Conservation (phyloP, 495 filamentous ascomycete genomes). For the Xylaria curta region DNA sequence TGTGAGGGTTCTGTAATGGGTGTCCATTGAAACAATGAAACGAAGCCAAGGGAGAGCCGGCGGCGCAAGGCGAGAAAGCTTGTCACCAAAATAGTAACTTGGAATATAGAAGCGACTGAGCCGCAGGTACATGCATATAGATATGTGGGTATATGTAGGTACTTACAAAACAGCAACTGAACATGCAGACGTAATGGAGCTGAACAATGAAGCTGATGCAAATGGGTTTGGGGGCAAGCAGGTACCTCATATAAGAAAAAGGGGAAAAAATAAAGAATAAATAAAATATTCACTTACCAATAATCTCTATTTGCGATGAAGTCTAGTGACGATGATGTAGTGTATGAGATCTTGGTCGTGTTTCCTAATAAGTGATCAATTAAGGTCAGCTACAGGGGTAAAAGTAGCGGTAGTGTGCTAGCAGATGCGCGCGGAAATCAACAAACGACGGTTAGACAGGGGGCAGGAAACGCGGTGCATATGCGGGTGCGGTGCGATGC, state of each 20-base stretch:
- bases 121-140: slow-evolving; percentile 28
- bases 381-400: slow-evolving; percentile 8
- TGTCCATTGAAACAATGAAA: slow-evolving; percentile 24
- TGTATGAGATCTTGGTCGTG: slow-evolving; percentile 5
- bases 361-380: slow-evolving; percentile 22
- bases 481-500: slow-evolving; percentile 25
- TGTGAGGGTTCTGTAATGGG: no score
- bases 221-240: not conserved
- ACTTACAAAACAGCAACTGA: not conserved
- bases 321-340: not conserved
- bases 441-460: slow-evolving; percentile 24
- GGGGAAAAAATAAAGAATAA: not conserved
- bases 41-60: slow-evolving; percentile 18
- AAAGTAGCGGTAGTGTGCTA: not conserved
- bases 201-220: slow-evolving; percentile 1
- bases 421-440: slow-evolving; percentile 29
- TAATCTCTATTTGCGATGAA: not conserved
- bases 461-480: slow-evolving; percentile 30
- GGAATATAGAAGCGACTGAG: slow-evolving; percentile 29
- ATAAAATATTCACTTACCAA: slow-evolving; percentile 3
- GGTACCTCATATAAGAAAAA: not conserved
- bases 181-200: not conserved
- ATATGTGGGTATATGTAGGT: slow-evolving; percentile 15
- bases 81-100: slow-evolving; percentile 31
- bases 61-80: slow-evolving; percentile 25